These are phyloP conservation scores for Plectranthus barbatus DNA, from an alignment of 257 asterid genomes.

Conservation along the genomic window DNA sequence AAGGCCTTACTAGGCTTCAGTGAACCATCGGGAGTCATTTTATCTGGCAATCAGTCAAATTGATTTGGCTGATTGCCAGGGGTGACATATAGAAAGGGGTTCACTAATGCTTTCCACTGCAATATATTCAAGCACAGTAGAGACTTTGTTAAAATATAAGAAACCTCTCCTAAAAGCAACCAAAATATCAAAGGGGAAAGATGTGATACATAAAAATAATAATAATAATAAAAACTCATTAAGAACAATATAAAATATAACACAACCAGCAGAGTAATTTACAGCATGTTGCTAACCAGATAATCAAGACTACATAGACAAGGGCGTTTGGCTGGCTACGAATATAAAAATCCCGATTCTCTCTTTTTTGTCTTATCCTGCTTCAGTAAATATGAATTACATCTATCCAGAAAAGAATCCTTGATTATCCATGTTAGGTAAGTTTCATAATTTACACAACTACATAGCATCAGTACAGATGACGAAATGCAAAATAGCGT, in stretches of 20 bases:
- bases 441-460: not conserved
- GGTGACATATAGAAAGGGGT: slow-evolving; percentile 13
- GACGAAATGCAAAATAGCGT: not conserved
- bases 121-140: not conserved
- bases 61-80: slow-evolving; percentile 66
- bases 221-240: too few species aligned
- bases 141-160: not conserved
- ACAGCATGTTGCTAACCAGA: not conserved
- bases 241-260: not conserved
- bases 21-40: slow-evolving; percentile 53
- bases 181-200: not conserved
- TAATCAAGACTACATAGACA: not conserved
- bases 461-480: not conserved
- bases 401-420: not conserved
- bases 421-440: not conserved
- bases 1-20: slow-evolving; percentile 41
- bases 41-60: slow-evolving; percentile 67
- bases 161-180: not conserved
- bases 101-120: slow-evolving; percentile 25
- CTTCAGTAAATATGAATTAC: not conserved
- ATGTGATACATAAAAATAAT: not conserved
- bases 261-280: not conserved
- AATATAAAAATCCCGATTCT: not conserved
- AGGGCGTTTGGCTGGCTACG: not conserved
- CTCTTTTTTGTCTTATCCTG: not conserved